Evolutionary conservation across 2,329 filamentous ascomycete species (phyloP).

Genomic region (Curvularia lunata): DNA sequence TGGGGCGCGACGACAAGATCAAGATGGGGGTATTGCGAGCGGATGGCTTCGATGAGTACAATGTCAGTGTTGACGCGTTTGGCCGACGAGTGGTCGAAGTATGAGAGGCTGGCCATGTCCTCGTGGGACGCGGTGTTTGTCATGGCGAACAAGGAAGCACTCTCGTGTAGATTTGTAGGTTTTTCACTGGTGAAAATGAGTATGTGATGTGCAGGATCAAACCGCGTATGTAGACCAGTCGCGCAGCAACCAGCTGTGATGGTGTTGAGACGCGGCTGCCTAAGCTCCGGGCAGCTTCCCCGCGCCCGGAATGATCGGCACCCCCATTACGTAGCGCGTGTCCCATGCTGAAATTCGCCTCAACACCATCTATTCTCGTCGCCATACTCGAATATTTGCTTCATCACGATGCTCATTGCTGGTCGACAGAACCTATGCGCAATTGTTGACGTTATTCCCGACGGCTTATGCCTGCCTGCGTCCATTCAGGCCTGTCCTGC

Average conservation of each 20-base stretch:
- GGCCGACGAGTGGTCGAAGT: slow-evolving; percentile 54
- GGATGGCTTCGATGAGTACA: slow-evolving; percentile 54
- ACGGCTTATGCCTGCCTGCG: neutral
- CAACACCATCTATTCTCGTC: slow-evolving; percentile 11
- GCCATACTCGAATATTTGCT: neutral
- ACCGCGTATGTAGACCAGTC: neutral
- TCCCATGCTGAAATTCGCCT: neutral
- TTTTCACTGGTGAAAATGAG: neutral
- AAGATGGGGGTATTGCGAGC: slow-evolving; percentile 54
- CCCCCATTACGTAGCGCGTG: slow-evolving; percentile 11
- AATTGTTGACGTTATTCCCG: neutral
- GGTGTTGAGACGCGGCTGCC: slow-evolving; percentile 8
- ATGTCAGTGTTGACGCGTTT: slow-evolving; percentile 53
- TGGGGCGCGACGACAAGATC: slow-evolving; percentile 52
- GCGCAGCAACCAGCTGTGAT: slow-evolving; percentile 10
- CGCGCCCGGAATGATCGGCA: slow-evolving; percentile 6
- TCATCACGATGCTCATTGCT: neutral
- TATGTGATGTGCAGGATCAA: neutral
- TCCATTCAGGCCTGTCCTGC: slow-evolving; percentile 4
- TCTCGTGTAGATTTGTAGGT: slow-evolving; percentile 6
- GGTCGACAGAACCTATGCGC: neutral
- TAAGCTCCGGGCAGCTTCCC: slow-evolving; percentile 12
- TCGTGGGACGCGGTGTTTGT: slow-evolving; percentile 25
- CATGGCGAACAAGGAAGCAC: neutral
- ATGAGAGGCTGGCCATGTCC: slow-evolving; percentile 49